Base-by-base conservation (phyloP, 768 basidiomycete species). In the Suillus subalutaceus region DNA sequence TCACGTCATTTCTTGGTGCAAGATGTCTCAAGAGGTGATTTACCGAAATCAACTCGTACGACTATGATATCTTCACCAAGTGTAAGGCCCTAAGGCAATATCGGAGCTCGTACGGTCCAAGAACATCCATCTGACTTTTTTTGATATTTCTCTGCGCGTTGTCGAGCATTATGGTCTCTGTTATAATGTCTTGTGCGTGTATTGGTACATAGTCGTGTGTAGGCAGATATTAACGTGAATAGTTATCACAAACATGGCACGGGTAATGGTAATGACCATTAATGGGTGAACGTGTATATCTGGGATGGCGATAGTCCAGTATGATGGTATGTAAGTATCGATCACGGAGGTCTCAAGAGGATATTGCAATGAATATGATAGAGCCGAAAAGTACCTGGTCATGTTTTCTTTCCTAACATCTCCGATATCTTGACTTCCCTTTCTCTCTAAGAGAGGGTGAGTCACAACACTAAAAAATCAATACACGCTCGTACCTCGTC, bases 351-450 rank as follows among this genome's bases (percentile, higher is more conserved):
- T 38, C 6, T 41, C 18, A 26, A 6, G 3, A 5, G 26, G n/a
- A n/a, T n/a, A 16, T 53, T 26, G 30, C 16, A 15, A 18, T 32
- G 52, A 30, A 16, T 30, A 32, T 32, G 30, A 32, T 53, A 5
- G 18, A 32, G 2, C 26, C 15, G 16, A 20, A 26, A 16, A 8
- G 16, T 3, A 26, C 26, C 32, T 41, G 23, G 6, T 58, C 6
- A 55, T 37, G 23, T 23, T 59, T 66, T 66, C 30, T 66, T 65
- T 38, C 70, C 60, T 7, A 53, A 35, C 50, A 88, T 73, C 67
- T 83, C 74, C 3, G 69, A 75, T 23, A 88, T 69, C 72, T 82
- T 87, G 6, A 81, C 82, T 64, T 83, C 83, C 55, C 90, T 80
- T 74, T 90, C 90, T 63, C 85, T 82, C 82, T 83, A 32, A 30